phyloP scores from a whole-genome alignment of 192 early-diverging fungal species.

The Coemansia sp. region DNA sequence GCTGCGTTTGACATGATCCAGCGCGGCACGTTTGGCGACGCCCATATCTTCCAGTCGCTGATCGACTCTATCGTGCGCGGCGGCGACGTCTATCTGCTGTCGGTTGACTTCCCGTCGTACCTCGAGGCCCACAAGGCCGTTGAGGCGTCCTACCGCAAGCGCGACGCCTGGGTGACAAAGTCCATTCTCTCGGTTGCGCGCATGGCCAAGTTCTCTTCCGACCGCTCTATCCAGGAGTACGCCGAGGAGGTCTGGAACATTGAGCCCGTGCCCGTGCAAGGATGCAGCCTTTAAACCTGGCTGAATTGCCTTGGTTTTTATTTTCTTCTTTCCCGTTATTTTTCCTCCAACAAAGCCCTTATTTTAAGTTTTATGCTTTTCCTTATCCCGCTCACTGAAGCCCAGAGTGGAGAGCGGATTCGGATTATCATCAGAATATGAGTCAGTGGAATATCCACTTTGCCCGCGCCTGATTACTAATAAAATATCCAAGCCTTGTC shows the following conservation, averaged over 20 bases:
- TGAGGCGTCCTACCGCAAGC: constrained; percentile 85
- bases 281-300: constrained; percentile 16
- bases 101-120: constrained; percentile 85
- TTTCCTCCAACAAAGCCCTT: no score
- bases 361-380: no score
- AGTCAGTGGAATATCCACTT: no score
- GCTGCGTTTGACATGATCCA: constrained; percentile 81
- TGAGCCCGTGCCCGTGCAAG: constrained; percentile 56
- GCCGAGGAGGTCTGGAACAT: constrained; percentile 91
- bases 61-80: constrained; percentile 79
- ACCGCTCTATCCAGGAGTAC: constrained; percentile 90
- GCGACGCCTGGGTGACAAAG: constrained; percentile 82
- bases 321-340: not conserved
- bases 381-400: no score
- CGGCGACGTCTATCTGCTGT: constrained; percentile 71
- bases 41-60: constrained; percentile 73
- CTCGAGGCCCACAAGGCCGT: constrained; percentile 71
- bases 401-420: no score
- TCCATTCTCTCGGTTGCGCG: constrained; percentile 86
- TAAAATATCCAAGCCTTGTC: no score
- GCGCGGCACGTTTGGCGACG: constrained; percentile 79
- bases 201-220: constrained; percentile 95
- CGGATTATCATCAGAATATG: no score
- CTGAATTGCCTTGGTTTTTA: not conserved
- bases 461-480: no score